Conservation (phyloP, 805 yeast genomes). For the Lachancea cidri region DNA sequence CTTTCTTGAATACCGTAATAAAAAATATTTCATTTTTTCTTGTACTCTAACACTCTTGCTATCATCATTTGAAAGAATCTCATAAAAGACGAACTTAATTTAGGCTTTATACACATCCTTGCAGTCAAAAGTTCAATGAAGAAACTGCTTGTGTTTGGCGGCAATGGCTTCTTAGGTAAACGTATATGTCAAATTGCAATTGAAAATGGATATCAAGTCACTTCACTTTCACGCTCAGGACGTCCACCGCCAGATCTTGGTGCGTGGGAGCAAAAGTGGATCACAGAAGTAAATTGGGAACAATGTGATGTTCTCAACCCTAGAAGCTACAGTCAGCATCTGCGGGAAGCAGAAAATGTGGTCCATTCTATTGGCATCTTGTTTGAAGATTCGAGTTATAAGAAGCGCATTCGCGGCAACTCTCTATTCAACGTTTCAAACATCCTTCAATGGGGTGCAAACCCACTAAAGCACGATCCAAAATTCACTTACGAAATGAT, state of each 20-base stretch:
- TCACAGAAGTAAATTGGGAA: constrained; percentile 56
- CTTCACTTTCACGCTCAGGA: constrained; percentile 66
- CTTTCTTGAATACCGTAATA: neutral
- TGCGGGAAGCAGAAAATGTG: constrained; percentile 54
- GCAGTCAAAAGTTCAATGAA: constrained; percentile 5
- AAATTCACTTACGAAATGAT: constrained; percentile 51
- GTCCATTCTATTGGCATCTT: constrained; percentile 82
- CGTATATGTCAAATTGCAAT: constrained; percentile 67
- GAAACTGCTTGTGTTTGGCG: constrained; percentile 70
- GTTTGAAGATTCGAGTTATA: constrained; percentile 65
- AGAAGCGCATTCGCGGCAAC: constrained; percentile 32
- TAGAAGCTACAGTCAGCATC: constrained; percentile 43
- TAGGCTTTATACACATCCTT: neutral
- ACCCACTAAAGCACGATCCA: constrained; percentile 44
- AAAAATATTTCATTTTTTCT: no score
- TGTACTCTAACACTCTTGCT: no score
- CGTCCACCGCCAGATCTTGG: constrained; percentile 37
- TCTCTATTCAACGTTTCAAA: constrained; percentile 34
- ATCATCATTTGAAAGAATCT: neutral
- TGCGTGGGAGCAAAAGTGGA: constrained; percentile 41
- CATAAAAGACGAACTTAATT: neutral
- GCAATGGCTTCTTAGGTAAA: constrained; percentile 76
- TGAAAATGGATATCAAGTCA: constrained; percentile 56
- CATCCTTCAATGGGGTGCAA: constrained; percentile 44
- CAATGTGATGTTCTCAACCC: constrained; percentile 67